Conservation (phyloP, 2,329 filamentous ascomycete genomes). For the Colletotrichum caudatum region DNA sequence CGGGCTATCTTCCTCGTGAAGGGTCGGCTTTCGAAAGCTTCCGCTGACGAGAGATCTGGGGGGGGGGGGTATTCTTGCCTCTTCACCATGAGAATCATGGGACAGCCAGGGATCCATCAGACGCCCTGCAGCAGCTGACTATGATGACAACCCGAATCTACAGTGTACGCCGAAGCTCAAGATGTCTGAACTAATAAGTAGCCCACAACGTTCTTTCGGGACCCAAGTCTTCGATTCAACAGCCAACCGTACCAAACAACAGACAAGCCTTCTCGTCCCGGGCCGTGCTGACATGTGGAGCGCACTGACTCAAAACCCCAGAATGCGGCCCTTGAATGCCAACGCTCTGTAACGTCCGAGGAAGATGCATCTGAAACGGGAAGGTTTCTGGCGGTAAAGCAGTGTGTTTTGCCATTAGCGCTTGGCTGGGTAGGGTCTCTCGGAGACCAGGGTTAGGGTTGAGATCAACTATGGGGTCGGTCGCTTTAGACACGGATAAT, state of each 20-base stretch:
- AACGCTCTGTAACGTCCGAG: neutral
- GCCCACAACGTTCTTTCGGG: neutral
- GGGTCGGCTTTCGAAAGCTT: neutral
- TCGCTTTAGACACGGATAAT: no score
- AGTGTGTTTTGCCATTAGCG: rapidly evolving
- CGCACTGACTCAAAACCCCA: neutral
- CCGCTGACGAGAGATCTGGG: neutral
- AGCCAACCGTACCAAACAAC: neutral
- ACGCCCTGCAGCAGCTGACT: neutral
- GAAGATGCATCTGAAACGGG: no score
- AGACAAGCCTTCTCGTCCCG: neutral
- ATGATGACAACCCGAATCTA: neutral
- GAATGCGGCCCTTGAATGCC: neutral
- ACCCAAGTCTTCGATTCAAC: neutral
- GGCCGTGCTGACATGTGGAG: neutral
- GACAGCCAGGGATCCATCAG: neutral
- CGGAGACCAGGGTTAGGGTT: no score
- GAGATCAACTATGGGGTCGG: no score
- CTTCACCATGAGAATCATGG: neutral
- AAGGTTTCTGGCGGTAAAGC: neutral
- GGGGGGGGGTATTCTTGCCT: neutral
- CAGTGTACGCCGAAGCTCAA: neutral
- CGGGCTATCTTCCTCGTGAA: neutral
- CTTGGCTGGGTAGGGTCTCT: neutral
- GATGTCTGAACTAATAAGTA: neutral